Conservation (phyloP, 2,329 filamentous ascomycete genomes). For the Fusarium graminum region DNA sequence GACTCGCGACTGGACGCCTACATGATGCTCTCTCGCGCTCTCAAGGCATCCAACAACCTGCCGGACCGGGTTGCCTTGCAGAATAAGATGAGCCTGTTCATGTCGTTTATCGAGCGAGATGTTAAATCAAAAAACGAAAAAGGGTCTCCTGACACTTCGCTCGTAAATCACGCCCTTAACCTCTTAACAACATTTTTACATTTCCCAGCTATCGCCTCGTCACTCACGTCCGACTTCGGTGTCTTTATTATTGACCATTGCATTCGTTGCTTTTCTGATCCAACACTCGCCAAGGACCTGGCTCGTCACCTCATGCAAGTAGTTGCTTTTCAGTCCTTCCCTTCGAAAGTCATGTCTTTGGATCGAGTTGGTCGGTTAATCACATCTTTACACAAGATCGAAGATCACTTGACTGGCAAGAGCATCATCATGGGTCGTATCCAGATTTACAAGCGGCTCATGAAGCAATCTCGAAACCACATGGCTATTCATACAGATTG, state of each 20-base stretch:
- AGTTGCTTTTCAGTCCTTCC: slow-evolving; percentile 83
- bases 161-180: slow-evolving; percentile 82
- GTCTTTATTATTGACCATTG: slow-evolving; percentile 84
- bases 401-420: slow-evolving; percentile 81
- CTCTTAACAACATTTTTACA: slow-evolving; percentile 83
- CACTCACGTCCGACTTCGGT: slow-evolving; percentile 82
- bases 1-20: slow-evolving; percentile 87
- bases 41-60: slow-evolving; percentile 85
- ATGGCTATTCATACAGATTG: slow-evolving; percentile 83
- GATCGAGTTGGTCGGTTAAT: slow-evolving; percentile 79
- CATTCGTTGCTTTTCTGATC: slow-evolving; percentile 78
- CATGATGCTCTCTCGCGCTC: slow-evolving; percentile 77
- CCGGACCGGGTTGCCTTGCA: slow-evolving; percentile 80
- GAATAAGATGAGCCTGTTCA: slow-evolving; percentile 81
- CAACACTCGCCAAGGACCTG: slow-evolving; percentile 78
- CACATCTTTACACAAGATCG: slow-evolving; percentile 76
- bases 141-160: slow-evolving; percentile 72
- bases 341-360: slow-evolving; percentile 77
- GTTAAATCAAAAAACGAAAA: slow-evolving; percentile 71
- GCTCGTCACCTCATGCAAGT: slow-evolving; percentile 84
- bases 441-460: slow-evolving; percentile 80
- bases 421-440: slow-evolving; percentile 83
- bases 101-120: slow-evolving; percentile 87
- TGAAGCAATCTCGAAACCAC: slow-evolving; percentile 75
- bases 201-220: slow-evolving; percentile 76